Conservation (phyloP, 2,329 filamentous ascomycete species). For the Aaosphaeria pasadenensis region DNA sequence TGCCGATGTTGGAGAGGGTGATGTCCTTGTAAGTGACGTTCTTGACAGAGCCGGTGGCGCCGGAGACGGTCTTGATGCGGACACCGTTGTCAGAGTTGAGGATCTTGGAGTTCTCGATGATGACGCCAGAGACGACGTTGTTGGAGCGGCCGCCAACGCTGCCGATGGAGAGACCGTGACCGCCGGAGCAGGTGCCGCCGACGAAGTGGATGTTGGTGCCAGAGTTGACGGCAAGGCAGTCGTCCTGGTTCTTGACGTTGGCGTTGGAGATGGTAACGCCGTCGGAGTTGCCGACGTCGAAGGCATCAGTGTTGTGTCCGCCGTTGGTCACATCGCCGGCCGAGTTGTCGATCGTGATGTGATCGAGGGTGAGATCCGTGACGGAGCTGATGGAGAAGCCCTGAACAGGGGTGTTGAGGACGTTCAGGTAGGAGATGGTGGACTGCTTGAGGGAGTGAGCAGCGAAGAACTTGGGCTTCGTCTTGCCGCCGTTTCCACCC, state of each 20-base stretch:
- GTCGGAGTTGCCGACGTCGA: conserved; percentile 52
- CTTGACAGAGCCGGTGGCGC: conserved; percentile 51
- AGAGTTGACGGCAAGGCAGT: conserved; percentile 59
- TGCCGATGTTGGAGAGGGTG: conserved; percentile 41
- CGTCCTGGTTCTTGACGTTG: conserved; percentile 57
- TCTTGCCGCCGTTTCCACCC: conserved; percentile 47
- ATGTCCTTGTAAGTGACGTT: conserved; percentile 50
- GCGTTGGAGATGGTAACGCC: conserved; percentile 52
- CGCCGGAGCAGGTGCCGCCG: conserved; percentile 47
- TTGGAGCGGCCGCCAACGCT: conserved; percentile 56
- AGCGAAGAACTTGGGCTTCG: conserved; percentile 53
- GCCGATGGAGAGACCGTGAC: conserved; percentile 60
- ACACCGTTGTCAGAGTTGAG: conserved; percentile 55
- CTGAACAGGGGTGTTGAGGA: conserved; percentile 57
- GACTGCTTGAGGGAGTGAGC: conserved; percentile 53
- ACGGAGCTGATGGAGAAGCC: conserved; percentile 47
- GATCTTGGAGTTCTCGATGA: conserved; percentile 49
- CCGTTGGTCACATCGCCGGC: conserved; percentile 45
- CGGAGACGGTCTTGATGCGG: conserved; percentile 57
- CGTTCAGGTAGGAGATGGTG: conserved; percentile 48
- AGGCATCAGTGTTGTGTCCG: conserved; percentile 55
- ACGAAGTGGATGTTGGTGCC: conserved; percentile 43
- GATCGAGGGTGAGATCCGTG: conserved; percentile 45
- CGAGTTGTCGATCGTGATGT: conserved; percentile 57
- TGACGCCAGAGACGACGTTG: conserved; percentile 55